Conservation (phyloP, 805 yeast species). For the Diddensiella santjacobensis region DNA sequence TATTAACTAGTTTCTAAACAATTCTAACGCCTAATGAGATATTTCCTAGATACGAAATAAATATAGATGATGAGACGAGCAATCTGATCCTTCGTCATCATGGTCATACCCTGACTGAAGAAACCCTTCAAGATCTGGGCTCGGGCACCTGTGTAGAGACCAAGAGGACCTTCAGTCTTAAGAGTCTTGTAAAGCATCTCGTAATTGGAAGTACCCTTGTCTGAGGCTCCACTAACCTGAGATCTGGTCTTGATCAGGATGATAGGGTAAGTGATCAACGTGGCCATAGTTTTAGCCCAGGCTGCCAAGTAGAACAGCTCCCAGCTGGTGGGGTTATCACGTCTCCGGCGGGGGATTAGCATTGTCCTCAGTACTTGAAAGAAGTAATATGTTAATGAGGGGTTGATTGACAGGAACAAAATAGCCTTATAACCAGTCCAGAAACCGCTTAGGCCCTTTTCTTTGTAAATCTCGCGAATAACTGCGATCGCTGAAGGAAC, state of each 20-base stretch:
- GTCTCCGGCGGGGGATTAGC: constrained; percentile 23
- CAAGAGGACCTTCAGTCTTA: constrained; percentile 68
- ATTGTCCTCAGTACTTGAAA: constrained; percentile 28
- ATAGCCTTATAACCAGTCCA: constrained; percentile 35
- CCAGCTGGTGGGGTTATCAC: constrained; percentile 26
- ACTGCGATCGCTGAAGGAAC: constrained; percentile 13
- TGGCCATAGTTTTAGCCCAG: constrained; percentile 61
- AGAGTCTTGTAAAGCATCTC: constrained; percentile 39
- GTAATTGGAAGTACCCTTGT: constrained; percentile 5
- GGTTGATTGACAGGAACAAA: constrained; percentile 30
- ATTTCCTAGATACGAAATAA: constrained; percentile 16
- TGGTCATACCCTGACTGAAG: constrained; percentile 34
- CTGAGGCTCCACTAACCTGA: constrained; percentile 40
- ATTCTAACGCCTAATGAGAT: background rate
- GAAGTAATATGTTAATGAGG: constrained; percentile 34
- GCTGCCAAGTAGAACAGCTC: constrained; percentile 69
- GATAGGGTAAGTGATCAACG: constrained; percentile 67
- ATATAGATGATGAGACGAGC: constrained; percentile 24
- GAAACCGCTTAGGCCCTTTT: constrained; percentile 31
- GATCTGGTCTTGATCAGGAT: constrained; percentile 71
- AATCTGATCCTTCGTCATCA: constrained; percentile 38
- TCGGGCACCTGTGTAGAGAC: constrained; percentile 67
- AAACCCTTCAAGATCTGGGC: constrained; percentile 34
- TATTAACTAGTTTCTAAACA: too few relatives aligned
- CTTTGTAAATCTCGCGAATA: constrained; percentile 25